These are phyloP conservation scores for Balakata baccata DNA, from an alignment of 345 rosid species.

Conservation along the genomic window DNA sequence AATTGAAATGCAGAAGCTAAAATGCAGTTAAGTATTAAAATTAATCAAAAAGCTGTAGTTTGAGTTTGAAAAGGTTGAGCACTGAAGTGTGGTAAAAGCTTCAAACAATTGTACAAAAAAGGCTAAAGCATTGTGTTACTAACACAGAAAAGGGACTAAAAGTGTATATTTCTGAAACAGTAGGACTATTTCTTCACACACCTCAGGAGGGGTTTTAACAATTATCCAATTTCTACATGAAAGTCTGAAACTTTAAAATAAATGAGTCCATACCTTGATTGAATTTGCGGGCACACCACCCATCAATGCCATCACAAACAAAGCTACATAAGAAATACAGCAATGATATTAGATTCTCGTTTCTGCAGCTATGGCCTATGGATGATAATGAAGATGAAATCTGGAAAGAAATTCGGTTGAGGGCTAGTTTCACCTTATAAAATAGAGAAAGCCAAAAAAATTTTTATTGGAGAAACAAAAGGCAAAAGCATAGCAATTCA, in stretches of 20 bases:
- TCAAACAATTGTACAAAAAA: not conserved
- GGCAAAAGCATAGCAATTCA: conserved; percentile 78
- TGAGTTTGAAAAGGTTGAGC: not conserved
- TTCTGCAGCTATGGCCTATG: conserved; percentile 1
- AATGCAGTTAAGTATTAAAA: not conserved
- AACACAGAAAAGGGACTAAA: not conserved
- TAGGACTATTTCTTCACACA: not conserved
- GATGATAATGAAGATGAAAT: not conserved
- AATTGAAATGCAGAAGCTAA: not conserved
- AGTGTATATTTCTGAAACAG: not conserved
- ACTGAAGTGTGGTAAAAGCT: not conserved
- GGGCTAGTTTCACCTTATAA: conserved; percentile 48
- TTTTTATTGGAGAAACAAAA: conserved; percentile 74
- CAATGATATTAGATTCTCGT: conserved; percentile 14
- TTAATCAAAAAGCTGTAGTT: not conserved
- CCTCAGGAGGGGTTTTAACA: not conserved
- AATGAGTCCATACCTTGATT: conserved; percentile 59
- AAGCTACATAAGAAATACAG: conserved; percentile 45
- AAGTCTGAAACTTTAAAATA: not conserved
- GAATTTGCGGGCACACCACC: conserved; percentile 94
- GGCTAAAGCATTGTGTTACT: not conserved
- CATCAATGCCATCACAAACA: conserved; percentile 88
- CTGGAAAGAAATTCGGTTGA: not conserved
- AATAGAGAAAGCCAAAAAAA: conserved; percentile 67
- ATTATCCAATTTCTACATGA: not conserved